Evolutionary conservation across 768 basidiomycete genomes (phyloP).

Genomic region (Coprinopsis strossmayeri): DNA sequence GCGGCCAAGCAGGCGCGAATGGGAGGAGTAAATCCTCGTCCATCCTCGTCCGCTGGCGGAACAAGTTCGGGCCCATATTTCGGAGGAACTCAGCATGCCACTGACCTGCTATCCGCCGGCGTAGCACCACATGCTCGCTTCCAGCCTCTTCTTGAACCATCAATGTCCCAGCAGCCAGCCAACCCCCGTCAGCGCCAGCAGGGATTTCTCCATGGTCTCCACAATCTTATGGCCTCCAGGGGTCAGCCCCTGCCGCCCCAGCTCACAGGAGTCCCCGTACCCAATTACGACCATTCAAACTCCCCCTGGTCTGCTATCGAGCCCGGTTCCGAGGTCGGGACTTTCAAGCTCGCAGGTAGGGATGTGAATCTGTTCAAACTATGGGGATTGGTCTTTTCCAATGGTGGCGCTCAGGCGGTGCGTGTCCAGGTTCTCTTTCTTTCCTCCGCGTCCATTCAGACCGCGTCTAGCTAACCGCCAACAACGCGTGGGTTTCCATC

Average conservation of each 20-base stretch:
- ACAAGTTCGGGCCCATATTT: constrained; percentile 65
- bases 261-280: constrained; percentile 54
- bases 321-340: constrained; percentile 52
- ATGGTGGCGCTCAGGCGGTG: constrained; percentile 61
- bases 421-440: constrained; percentile 17
- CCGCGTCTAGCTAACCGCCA: constrained; percentile 35
- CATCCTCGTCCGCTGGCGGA: constrained; percentile 35
- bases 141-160: constrained; percentile 42
- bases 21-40: constrained; percentile 44
- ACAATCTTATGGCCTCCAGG: constrained; percentile 49
- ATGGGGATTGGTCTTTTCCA: constrained; percentile 53
- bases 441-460: constrained; percentile 12
- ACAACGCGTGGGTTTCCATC: constrained; percentile 51
- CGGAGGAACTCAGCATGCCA: constrained; percentile 49
- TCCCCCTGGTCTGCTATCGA: constrained; percentile 67
- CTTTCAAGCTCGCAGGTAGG: constrained; percentile 62
- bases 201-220: constrained; percentile 54
- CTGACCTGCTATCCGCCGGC: constrained; percentile 32
- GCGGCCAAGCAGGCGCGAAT: constrained; percentile 57
- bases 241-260: constrained; percentile 68
- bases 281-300: constrained; percentile 53
- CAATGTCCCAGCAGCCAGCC: constrained; percentile 31
- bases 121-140: constrained; percentile 33
- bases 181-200: constrained; percentile 42
- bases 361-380: constrained; percentile 75